Evolutionary conservation across 192 early-diverging fungal species (phyloP).

Genomic region (Coemansia furcata): DNA sequence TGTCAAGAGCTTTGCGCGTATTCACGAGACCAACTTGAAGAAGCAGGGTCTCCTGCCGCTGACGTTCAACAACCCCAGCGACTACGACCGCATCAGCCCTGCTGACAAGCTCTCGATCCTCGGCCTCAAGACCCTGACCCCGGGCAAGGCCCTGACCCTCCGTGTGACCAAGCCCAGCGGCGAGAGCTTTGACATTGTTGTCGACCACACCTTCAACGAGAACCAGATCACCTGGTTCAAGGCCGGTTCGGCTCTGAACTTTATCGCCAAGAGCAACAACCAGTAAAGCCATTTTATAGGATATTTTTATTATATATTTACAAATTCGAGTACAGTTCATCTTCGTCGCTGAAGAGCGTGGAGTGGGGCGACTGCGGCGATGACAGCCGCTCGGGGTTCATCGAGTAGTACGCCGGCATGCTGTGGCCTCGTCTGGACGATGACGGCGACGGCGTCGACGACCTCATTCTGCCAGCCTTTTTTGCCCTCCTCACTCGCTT

Average conservation of each 20-base stretch:
- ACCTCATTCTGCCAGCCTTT: background rate
- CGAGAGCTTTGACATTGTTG: slow-evolving; percentile 67
- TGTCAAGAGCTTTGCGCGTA: slow-evolving; percentile 96
- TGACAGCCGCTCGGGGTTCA: background rate
- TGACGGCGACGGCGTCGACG: background rate
- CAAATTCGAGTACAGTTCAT: background rate
- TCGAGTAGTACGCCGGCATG: background rate
- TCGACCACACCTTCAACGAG: slow-evolving; percentile 99
- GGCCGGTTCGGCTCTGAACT: slow-evolving; percentile 84
- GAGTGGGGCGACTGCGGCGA: background rate
- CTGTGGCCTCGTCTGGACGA: background rate
- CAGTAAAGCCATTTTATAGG: background rate
- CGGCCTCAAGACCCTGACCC: slow-evolving; percentile 79
- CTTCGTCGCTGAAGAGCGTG: background rate
- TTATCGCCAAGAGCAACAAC: slow-evolving; percentile 51
- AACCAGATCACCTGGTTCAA: slow-evolving; percentile 99
- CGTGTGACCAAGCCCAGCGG: slow-evolving; percentile 80
- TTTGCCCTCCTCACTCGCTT: background rate
- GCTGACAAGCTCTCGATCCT: slow-evolving; percentile 84
- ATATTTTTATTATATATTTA: background rate
- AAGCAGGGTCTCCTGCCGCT: slow-evolving; percentile 98
- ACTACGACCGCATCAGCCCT: slow-evolving; percentile 91
- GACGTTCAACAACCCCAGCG: slow-evolving; percentile 89
- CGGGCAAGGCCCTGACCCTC: slow-evolving; percentile 84
- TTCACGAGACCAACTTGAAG: slow-evolving; percentile 99